These are phyloP conservation scores for Pestalotiopsis sp. DNA, from an alignment of 2,329 filamentous ascomycete genomes.

Conservation along the genomic window DNA sequence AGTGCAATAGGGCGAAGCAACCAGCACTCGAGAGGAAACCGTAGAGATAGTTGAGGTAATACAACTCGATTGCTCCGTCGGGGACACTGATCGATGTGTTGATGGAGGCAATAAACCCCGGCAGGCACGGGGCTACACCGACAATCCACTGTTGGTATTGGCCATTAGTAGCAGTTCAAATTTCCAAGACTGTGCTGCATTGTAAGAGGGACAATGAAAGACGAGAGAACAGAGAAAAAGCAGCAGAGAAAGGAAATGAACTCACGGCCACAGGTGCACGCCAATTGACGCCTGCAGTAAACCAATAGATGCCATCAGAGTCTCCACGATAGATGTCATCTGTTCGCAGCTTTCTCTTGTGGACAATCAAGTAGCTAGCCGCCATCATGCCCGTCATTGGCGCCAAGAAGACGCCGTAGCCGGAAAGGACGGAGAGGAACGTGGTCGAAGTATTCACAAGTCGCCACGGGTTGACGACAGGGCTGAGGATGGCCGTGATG, in stretches of 20 bases:
- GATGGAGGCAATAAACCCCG: conserved; percentile 2
- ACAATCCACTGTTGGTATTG: neutral
- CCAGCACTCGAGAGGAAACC: conserved; percentile 37
- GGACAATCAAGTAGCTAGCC: conserved; percentile 33
- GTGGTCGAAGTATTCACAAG: conserved; percentile 8
- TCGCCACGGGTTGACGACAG: conserved; percentile 12
- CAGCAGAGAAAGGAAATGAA: neutral
- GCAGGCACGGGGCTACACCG: neutral
- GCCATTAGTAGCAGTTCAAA: neutral
- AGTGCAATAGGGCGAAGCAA: conserved; percentile 35
- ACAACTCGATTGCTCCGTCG: conserved; percentile 39
- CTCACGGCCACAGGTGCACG: conserved; percentile 40
- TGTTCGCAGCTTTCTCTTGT: conserved; percentile 36
- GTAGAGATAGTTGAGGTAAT: conserved; percentile 41
- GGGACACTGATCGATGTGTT: conserved; percentile 31
- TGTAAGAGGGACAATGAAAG: neutral
- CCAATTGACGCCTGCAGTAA: conserved; percentile 41
- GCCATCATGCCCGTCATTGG: conserved; percentile 13
- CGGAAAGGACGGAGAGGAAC: conserved; percentile 10
- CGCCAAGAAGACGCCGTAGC: conserved; percentile 9
- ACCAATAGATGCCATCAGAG: conserved; percentile 40
- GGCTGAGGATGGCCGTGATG: conserved; percentile 9
- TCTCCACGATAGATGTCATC: conserved; percentile 36
- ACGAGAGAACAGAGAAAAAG: neutral
- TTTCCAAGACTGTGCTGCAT: neutral